Evolutionary conservation across 345 rosid genomes (phyloP).

Genomic region (Dipteronia dyeriana): DNA sequence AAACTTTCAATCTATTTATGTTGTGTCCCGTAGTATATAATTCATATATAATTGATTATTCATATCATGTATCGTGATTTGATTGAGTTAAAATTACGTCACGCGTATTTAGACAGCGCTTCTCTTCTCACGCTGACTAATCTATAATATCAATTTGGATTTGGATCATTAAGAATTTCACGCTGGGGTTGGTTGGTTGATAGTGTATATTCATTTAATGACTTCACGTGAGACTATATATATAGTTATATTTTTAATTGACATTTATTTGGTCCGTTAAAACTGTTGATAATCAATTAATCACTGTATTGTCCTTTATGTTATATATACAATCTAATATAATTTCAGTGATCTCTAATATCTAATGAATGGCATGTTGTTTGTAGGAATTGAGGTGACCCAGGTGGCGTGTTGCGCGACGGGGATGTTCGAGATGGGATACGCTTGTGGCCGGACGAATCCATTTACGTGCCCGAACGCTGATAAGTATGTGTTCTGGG

Average conservation of each 20-base stretch:
- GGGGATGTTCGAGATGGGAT: slow-evolving; percentile 84
- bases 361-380: neutral
- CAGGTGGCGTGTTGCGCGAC: slow-evolving; percentile 65
- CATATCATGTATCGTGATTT: no score
- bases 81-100: no score
- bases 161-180: slow-evolving; percentile 3
- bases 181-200: neutral
- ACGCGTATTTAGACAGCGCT: no score
- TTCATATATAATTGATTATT: no score
- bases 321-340: no score
- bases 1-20: no score
- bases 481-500: slow-evolving; percentile 72
- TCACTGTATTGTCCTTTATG: no score
- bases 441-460: slow-evolving; percentile 45
- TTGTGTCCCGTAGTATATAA: no score
- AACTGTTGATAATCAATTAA: neutral
- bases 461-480: slow-evolving; percentile 59
- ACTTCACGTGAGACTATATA: neutral
- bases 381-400: slow-evolving; percentile 52
- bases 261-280: no score
- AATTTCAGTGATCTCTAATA: neutral
- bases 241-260: neutral
- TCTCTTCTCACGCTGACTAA: no score
- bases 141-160: no score
- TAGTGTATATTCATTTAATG: neutral